Evolutionary conservation across 2,329 filamentous ascomycete species (phyloP).

Genomic region (Claviceps fusiformis): DNA sequence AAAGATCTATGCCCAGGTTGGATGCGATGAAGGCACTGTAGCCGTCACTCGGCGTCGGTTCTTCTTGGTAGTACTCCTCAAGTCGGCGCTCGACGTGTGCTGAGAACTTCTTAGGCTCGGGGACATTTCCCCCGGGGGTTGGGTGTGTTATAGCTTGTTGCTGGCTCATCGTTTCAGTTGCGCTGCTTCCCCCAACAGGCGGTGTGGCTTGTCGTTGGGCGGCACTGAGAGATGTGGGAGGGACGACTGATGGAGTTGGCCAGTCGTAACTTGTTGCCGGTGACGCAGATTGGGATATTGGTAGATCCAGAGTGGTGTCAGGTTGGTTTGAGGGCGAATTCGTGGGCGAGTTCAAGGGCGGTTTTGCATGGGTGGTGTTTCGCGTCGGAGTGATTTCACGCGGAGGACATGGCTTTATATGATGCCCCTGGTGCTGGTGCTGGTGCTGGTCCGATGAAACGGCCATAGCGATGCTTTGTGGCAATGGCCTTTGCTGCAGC

Average conservation of each 20-base stretch:
- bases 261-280: constrained; percentile 10
- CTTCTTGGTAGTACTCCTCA: constrained; percentile 37
- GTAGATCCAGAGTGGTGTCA: constrained; percentile 10
- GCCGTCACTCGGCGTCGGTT: constrained; percentile 33
- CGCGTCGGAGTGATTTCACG: neutral
- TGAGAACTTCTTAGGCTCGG: constrained; percentile 32
- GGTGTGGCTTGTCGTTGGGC: constrained; percentile 11
- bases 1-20: constrained; percentile 36
- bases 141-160: constrained; percentile 27
- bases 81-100: constrained; percentile 35
- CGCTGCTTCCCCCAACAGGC: constrained; percentile 9
- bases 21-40: constrained; percentile 41
- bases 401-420: neutral
- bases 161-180: constrained; percentile 29
- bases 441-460: constrained; percentile 3
- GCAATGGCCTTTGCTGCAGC: constrained; percentile 15
- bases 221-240: constrained; percentile 12
- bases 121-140: constrained; percentile 24
- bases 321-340: constrained; percentile 7
- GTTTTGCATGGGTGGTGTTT: neutral
- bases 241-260: constrained; percentile 11
- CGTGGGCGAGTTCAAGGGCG: neutral
- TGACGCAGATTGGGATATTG: constrained; percentile 10
- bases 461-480: constrained; percentile 1
- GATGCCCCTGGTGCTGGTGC: neutral